phyloP scores from a whole-genome alignment of 2,329 filamentous ascomycete genomes.

The Epichloe bromicola region DNA sequence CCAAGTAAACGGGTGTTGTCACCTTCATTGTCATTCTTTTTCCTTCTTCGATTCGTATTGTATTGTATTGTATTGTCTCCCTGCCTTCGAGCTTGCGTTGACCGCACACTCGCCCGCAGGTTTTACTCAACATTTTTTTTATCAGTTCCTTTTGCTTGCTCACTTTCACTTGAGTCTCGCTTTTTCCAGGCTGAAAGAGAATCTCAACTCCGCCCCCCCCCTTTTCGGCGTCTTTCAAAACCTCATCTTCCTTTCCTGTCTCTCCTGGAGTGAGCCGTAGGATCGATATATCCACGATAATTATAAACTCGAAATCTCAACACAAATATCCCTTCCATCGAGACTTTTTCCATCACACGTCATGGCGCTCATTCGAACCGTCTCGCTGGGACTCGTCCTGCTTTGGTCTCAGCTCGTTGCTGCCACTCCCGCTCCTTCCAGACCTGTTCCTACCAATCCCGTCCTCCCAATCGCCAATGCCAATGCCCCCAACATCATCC shows the following conservation, averaged over 20 bases:
- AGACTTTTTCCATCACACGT: not conserved
- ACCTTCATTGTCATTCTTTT: not conserved
- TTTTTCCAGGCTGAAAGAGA: not conserved
- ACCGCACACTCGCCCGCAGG: not conserved
- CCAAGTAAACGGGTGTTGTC: not conserved
- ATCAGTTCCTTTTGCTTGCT: not conserved
- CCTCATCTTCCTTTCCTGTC: not conserved
- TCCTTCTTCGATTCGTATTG: not conserved
- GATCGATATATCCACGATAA: not conserved
- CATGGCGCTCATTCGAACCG: not conserved
- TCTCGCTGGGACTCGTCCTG: not conserved
- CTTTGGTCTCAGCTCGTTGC: conserved; percentile 1
- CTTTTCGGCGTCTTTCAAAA: not conserved
- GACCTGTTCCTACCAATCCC: not conserved
- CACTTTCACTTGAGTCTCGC: not conserved
- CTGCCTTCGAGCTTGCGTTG: not conserved
- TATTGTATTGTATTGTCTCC: not conserved
- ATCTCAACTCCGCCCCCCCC: too few species aligned
- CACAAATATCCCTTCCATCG: not conserved
- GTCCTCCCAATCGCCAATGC: conserved; percentile 36
- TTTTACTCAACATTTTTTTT: not conserved
- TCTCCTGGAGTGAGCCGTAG: not conserved
- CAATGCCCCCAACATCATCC: conserved; percentile 33
- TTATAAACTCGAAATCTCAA: not conserved
- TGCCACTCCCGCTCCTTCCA: not conserved